These are phyloP conservation scores for Candida krabiensis DNA, from an alignment of 805 yeast genomes.

Conservation along the genomic window DNA sequence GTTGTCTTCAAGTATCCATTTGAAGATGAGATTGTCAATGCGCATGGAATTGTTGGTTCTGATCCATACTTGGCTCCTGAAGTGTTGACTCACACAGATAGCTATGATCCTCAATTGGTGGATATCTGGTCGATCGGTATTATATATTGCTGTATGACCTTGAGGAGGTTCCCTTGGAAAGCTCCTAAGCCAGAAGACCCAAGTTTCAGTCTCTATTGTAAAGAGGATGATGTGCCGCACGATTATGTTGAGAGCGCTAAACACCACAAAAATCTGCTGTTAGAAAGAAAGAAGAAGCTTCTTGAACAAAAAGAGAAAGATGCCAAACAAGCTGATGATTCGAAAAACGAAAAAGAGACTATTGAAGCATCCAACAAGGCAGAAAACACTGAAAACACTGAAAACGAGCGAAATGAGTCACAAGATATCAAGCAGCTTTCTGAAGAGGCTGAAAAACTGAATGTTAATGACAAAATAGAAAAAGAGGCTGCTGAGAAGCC, in stretches of 20 bases:
- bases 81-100: conserved; percentile 51
- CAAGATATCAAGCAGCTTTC: conserved; percentile 3
- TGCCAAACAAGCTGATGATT: conserved; percentile 15
- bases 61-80: conserved; percentile 90
- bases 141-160: conserved; percentile 83
- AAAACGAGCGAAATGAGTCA: conserved; percentile 1
- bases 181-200: conserved; percentile 71
- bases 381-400: conserved; percentile 6
- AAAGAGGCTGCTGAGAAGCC: conserved; percentile 20
- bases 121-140: conserved; percentile 87
- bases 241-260: conserved; percentile 72
- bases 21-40: conserved; percentile 54
- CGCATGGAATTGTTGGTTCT: conserved; percentile 80
- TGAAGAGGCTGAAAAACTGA: conserved; percentile 11
- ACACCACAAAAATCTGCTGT: conserved; percentile 64
- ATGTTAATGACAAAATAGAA: conserved; percentile 4
- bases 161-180: conserved; percentile 86
- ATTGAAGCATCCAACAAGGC: conserved; percentile 4
- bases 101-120: conserved; percentile 74
- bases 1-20: conserved; percentile 79
- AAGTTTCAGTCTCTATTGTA: conserved; percentile 63
- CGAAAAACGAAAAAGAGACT: conserved; percentile 1
- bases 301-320: conserved; percentile 28
- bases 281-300: conserved; percentile 56
- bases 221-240: conserved; percentile 73